phyloP scores from a whole-genome alignment of 2,329 filamentous ascomycete species.

The Chaetomiaceae sp. region DNA sequence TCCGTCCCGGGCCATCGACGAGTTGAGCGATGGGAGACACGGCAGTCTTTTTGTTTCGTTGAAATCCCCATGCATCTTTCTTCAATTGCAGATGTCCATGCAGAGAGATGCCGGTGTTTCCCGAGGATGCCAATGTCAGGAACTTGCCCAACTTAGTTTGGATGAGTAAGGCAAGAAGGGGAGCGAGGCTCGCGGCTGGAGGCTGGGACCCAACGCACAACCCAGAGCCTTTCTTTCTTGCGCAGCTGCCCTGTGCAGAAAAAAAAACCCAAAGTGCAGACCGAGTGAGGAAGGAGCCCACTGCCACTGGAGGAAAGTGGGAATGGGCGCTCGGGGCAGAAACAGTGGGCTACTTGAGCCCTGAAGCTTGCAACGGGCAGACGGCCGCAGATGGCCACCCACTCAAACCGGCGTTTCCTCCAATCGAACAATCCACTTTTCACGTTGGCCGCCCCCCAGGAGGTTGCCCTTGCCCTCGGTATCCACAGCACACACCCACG shows the following conservation, averaged over 20 bases:
- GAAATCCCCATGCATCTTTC: slow-evolving; percentile 2
- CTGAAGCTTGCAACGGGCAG: neutral
- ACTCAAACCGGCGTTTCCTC: slow-evolving; percentile 6
- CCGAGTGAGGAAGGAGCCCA: slow-evolving; percentile 19
- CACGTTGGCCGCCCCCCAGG: slow-evolving; percentile 3
- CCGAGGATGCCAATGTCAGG: slow-evolving; percentile 12
- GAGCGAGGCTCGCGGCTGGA: neutral
- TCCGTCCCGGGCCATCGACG: slow-evolving; percentile 17
- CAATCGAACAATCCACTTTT: slow-evolving; percentile 7
- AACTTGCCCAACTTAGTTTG: neutral
- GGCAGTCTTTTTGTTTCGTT: slow-evolving; percentile 6
- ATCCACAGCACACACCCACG: slow-evolving; percentile 7
- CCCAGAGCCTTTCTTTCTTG: slow-evolving; percentile 4
- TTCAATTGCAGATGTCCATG: neutral
- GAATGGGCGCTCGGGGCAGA: slow-evolving; percentile 1
- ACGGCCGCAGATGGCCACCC: neutral
- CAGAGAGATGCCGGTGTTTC: slow-evolving; percentile 8
- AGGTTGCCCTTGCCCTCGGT: slow-evolving; percentile 9
- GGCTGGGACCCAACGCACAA: neutral
- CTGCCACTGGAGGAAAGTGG: slow-evolving; percentile 4
- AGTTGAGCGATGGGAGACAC: slow-evolving; percentile 1
- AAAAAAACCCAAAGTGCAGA: slow-evolving; percentile 11
- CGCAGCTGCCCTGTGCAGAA: slow-evolving; percentile 13
- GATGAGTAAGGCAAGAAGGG: neutral
- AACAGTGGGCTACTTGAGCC: no score